Base-by-base conservation (phyloP, 2,329 filamentous ascomycete species). In the Endothia cerciana region DNA sequence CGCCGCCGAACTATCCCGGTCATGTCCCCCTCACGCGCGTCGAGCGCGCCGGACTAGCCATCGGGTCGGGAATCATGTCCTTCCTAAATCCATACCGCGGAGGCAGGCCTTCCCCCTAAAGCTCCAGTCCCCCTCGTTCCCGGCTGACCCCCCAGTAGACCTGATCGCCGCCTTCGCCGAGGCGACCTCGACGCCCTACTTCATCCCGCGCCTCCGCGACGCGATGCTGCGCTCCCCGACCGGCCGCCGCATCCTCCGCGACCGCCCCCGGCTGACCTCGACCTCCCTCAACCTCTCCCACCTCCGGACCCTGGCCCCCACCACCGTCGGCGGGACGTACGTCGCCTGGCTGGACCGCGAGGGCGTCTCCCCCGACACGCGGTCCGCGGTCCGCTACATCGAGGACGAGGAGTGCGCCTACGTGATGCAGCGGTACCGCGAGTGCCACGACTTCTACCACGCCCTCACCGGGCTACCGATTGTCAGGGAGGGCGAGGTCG, bases 391-490 rank as follows among this genome's bases (percentile, higher is more conserved):
- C 49, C 88, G 91, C 62, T 98, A 97, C 80, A 93, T 99, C 69
- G 94, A 98, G 77, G 90, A 98, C 75, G 89, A 91, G 72, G 95
- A 99, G 79, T 97, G 94, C 76, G 95, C 95, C 43, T 99, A 98
- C 80, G 95, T 98, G 22, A 96, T 99, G 91, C 95, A 98, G 82
- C 88, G 95, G 63, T 99, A 99, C 78, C 89, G 95, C 69, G 95
- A 99, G 79, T 97, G 91, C 71, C 95, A 99, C 77, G 95, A 99
- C 77, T 97, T 99, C 79, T 97, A 96, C 80, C 95, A 99, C 77
- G 94, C 95, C 0, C 83, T 99, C 62, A 97, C 94, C 0, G 94
- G 94, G 0, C 80, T 99, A 58, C 95, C 95, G 0, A 87, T 96
- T 51, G 90, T 97, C 69, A 86, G 93, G n/a, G 95, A 99, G 81